phyloP scores from a whole-genome alignment of 2,329 filamentous ascomycete genomes.

The Apiospora marii region DNA sequence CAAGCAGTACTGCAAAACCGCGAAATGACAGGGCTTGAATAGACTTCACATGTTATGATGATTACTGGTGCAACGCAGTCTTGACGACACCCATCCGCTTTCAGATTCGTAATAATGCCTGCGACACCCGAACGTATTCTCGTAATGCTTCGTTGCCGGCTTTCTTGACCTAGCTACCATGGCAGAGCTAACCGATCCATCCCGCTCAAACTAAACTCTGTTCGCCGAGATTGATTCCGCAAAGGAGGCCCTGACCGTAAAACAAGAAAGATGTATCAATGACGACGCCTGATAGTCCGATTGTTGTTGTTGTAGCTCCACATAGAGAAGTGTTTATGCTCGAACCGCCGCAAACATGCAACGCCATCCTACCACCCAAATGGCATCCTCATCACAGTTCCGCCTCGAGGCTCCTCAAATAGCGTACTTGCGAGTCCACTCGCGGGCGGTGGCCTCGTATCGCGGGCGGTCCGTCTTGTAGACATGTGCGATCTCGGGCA shows the following conservation, averaged over 20 bases:
- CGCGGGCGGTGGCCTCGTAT: conserved; percentile 95
- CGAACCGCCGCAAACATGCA: conserved; percentile 21
- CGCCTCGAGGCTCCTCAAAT: conserved; percentile 63
- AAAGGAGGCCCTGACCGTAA: conserved; percentile 20
- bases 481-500: conserved; percentile 98
- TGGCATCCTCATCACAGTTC: not conserved
- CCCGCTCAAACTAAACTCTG: conserved; percentile 8
- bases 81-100: conserved; percentile 9
- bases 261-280: conserved; percentile 23
- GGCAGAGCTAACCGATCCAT: not conserved
- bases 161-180: conserved; percentile 8
- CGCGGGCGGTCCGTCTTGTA: conserved; percentile 98
- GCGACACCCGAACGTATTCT: conserved; percentile 3
- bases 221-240: conserved; percentile 4
- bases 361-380: not conserved
- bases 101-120: conserved; percentile 19
- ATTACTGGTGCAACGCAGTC: conserved; percentile 1
- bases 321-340: conserved; percentile 16
- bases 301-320: conserved; percentile 8
- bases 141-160: conserved; percentile 9
- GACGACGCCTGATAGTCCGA: conserved; percentile 19
- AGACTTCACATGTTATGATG: not conserved
- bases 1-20: not conserved
- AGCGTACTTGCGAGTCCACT: conserved; percentile 99
- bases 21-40: not conserved